Evolutionary conservation across 495 filamentous ascomycete genomes (phyloP).

Genomic region (Penicillium riverlandense): DNA sequence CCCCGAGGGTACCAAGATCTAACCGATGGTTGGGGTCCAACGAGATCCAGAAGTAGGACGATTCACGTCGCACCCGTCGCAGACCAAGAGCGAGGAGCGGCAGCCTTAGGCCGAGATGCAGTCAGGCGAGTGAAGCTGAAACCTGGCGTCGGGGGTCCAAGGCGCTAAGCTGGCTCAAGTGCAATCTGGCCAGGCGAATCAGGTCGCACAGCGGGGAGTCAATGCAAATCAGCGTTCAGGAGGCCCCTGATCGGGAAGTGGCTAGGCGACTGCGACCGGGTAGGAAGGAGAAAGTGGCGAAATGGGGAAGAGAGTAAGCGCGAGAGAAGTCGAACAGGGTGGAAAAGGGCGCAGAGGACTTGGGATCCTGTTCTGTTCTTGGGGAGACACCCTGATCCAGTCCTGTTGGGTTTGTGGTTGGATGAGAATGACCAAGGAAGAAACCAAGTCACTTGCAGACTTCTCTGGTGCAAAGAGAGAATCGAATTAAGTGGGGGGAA

Average conservation of each 20-base stretch:
- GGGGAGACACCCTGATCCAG: too few relatives aligned
- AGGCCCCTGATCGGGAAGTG: too few relatives aligned
- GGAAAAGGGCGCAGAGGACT: too few relatives aligned
- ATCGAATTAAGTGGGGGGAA: slow-evolving; percentile 6
- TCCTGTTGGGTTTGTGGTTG: too few relatives aligned
- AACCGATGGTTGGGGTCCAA: slow-evolving; percentile 1
- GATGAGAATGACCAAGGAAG: too few relatives aligned
- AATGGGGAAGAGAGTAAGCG: too few relatives aligned
- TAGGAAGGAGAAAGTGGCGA: too few relatives aligned
- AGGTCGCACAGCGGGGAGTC: not conserved
- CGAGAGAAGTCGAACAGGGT: too few relatives aligned
- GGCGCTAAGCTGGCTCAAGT: slow-evolving; percentile 13
- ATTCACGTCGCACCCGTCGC: slow-evolving; percentile 12
- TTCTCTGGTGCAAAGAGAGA: not conserved
- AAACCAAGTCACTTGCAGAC: too few relatives aligned
- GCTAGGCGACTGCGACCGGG: too few relatives aligned
- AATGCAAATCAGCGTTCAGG: slow-evolving; percentile 3
- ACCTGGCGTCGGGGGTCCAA: slow-evolving; percentile 20
- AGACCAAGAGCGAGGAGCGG: slow-evolving; percentile 1
- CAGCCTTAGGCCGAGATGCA: slow-evolving; percentile 21
- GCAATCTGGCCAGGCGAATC: slow-evolving; percentile 12
- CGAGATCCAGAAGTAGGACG: slow-evolving; percentile 4
- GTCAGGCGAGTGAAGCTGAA: slow-evolving; percentile 8
- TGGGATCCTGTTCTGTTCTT: too few relatives aligned
- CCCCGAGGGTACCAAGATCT: slow-evolving; percentile 5